Base-by-base conservation (phyloP, 2,329 filamentous ascomycete genomes). In the Helicocarpus griseus region DNA sequence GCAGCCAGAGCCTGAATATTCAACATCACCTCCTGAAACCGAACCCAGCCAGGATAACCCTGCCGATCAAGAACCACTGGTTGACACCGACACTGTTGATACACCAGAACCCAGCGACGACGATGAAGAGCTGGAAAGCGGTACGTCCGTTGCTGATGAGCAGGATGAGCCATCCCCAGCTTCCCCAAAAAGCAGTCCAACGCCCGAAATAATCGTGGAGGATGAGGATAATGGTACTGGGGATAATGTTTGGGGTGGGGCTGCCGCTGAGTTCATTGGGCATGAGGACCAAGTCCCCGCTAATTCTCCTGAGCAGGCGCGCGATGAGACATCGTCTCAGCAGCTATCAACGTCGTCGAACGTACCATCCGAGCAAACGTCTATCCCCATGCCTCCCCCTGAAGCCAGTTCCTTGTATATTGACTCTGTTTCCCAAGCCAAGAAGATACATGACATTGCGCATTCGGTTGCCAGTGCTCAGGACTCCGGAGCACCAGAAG, bases 171-270 rank as follows among this genome's bases (percentile, higher is more conserved):
- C 43, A 33, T 21, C 28, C 8, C 14, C 43, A 21, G 28, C 13
- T 9, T 21, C 19, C 21, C 14, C 19, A 4, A 46, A 35, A 2
- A 22, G 4, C 9, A 22, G 28, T 13, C 43, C 43, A 22, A 46
- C 28, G 17, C 4, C 43, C 11, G 28, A 46, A 33, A n/a, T 13
- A 5, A 6, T 26, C 9, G 31, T 24, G 17, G 44, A 26, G 33
- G 29, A 36, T 35, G 31, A 47, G 19, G 22, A 11, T 36, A 8
- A 17, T 35, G 21, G n/a, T 14, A 40, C n/a, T 40, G 47, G n/a
- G 35, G 17, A n/a, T 49, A 49, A 49, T 61, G 75, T 80, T 28
- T 79, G 74, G 60, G 76, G 74, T 60, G 72, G 78, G 61, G 74
- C 75, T 50, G 73, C 77, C 66, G 74, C 77, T 43, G 72, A 79